phyloP scores from a whole-genome alignment of 78 protist genomes.

The Emiliania huxleyi region DNA sequence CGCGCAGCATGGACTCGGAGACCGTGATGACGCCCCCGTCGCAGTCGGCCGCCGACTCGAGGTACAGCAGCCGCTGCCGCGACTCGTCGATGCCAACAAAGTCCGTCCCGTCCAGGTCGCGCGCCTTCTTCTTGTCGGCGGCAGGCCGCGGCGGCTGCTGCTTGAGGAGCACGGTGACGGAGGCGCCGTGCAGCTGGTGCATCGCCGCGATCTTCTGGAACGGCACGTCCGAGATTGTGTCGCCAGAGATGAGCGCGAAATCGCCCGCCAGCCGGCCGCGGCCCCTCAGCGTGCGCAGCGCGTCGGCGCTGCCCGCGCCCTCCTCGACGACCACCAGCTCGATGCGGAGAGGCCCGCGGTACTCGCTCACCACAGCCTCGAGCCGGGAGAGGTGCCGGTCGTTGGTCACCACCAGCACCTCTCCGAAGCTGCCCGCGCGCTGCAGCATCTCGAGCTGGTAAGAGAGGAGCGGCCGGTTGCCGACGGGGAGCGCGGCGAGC shows the following conservation, averaged over 20 bases:
- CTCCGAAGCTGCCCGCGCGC: constrained; percentile 52
- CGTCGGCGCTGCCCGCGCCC: constrained; percentile 65
- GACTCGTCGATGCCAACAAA: constrained; percentile 34
- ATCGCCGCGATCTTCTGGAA: constrained; percentile 68
- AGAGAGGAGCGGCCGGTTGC: constrained; percentile 72
- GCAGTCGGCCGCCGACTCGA: constrained; percentile 69
- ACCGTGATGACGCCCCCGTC: constrained; percentile 46
- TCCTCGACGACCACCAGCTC: constrained; percentile 60
- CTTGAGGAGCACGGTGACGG: constrained; percentile 62
- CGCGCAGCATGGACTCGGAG: neutral
- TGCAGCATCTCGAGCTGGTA: constrained; percentile 75
- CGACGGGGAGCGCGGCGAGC: constrained; percentile 69
- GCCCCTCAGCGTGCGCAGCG: constrained; percentile 59
- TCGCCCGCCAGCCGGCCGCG: constrained; percentile 61
- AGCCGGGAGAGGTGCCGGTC: neutral
- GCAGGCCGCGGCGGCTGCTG: constrained; percentile 1
- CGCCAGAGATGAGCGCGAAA: constrained; percentile 68
- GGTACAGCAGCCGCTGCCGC: constrained; percentile 24
- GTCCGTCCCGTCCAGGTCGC: constrained; percentile 24
- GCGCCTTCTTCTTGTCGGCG: neutral
- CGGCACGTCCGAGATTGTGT: constrained; percentile 65
- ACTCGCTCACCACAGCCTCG: too few relatives aligned
- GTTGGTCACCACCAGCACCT: constrained; percentile 21
- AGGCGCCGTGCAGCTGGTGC: constrained; percentile 63
- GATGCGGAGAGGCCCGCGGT: constrained; percentile 53